These are phyloP conservation scores for Lasiodiplodia gonubiensis DNA, from an alignment of 2,329 filamentous ascomycete genomes.

Conservation along the genomic window DNA sequence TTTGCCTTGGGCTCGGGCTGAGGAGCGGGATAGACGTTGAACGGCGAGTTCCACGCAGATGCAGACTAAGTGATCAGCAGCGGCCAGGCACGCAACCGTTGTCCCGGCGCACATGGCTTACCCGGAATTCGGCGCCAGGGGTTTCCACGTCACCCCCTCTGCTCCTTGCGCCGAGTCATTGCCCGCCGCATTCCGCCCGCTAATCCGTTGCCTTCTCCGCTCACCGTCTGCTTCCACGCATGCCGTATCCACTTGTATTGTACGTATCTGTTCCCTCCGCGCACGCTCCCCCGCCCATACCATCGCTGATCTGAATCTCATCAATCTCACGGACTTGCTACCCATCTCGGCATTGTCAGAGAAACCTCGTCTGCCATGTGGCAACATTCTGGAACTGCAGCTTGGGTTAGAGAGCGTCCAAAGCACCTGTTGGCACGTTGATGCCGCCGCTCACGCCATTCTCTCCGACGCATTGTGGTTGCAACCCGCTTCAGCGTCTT, in stretches of 20 bases:
- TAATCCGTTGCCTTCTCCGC: background rate
- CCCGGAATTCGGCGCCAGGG: slow-evolving; percentile 5
- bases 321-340: background rate
- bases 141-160: background rate
- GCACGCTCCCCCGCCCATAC: background rate
- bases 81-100: background rate
- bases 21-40: slow-evolving; percentile 9
- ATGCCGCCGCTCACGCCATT: background rate
- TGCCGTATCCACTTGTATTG: background rate
- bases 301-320: slow-evolving; percentile 16
- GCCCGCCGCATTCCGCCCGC: background rate
- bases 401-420: background rate
- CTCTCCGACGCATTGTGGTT: background rate
- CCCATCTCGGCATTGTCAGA: background rate
- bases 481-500: background rate
- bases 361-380: slow-evolving; percentile 5
- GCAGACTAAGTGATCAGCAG: background rate
- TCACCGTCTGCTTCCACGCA: background rate
- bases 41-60: background rate
- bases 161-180: slow-evolving; percentile 16
- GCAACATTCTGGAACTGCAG: background rate
- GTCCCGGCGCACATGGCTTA: background rate
- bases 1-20: background rate
- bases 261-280: background rate
- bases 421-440: background rate